Evolutionary conservation across 1,284 basidiomycete genomes (phyloP).

Genomic region (Melampsora larici-populina): DNA sequence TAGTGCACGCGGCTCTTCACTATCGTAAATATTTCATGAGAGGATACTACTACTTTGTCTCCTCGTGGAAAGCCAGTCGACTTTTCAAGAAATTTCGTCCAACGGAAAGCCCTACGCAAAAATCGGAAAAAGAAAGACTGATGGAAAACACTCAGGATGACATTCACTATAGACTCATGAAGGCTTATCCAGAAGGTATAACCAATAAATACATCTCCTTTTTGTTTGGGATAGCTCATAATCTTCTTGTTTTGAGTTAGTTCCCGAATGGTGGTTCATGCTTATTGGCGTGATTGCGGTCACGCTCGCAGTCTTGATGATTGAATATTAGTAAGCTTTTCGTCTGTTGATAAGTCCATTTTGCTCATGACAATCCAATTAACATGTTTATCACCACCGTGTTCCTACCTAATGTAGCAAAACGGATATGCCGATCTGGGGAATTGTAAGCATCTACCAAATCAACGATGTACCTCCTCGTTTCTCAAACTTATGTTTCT

Average conservation of each 20-base stretch:
- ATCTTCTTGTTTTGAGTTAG: neutral
- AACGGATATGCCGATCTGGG: conserved; percentile 37
- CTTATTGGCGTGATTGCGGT: conserved; percentile 50
- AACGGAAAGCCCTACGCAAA: neutral
- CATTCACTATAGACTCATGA: conserved; percentile 53
- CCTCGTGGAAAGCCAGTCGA: neutral
- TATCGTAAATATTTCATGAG: conserved; percentile 55
- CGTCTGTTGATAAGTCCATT: too few relatives aligned
- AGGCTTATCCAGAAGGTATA: conserved; percentile 49
- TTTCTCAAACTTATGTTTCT: neutral
- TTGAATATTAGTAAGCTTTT: conserved; percentile 43
- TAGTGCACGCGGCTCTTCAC: conserved; percentile 55
- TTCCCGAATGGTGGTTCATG: too few relatives aligned
- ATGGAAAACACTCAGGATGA: conserved; percentile 47
- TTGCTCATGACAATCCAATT: too few relatives aligned
- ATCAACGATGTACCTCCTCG: too few relatives aligned
- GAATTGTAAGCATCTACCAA: conserved; percentile 20
- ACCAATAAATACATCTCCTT: neutral
- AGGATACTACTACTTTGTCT: conserved; percentile 50
- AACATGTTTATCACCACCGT: too few relatives aligned
- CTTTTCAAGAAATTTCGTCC: neutral
- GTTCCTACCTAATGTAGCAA: neutral
- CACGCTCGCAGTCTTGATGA: conserved; percentile 48
- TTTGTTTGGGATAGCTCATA: neutral
- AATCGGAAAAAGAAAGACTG: neutral